These are phyloP conservation scores for Phytopythium montanum DNA, from an alignment of 352 stramenopile genomes.

Conservation along the genomic window DNA sequence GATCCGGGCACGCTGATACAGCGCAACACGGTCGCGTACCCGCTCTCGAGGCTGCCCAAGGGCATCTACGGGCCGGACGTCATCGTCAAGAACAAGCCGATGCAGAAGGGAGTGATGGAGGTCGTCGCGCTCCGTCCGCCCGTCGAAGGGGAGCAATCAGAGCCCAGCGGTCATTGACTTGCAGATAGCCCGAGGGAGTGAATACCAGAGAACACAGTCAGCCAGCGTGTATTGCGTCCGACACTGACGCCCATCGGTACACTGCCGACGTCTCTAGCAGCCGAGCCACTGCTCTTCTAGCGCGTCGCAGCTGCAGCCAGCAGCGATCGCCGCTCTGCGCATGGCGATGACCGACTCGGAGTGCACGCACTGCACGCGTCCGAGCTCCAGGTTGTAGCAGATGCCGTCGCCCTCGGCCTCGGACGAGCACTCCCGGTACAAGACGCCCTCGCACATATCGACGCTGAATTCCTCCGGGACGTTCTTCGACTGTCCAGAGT, in stretches of 20 bases:
- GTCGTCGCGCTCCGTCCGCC: constrained; percentile 24
- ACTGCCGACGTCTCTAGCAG: constrained; percentile 7
- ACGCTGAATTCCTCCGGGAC: background rate
- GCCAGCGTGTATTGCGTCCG: background rate
- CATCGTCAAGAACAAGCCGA: constrained; percentile 80
- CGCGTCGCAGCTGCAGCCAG: constrained; percentile 14
- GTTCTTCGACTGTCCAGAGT: background rate
- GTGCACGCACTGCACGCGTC: constrained; percentile 14
- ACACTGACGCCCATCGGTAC: background rate
- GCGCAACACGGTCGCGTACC: constrained; percentile 59
- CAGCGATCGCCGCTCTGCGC: constrained; percentile 18
- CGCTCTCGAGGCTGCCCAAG: constrained; percentile 58
- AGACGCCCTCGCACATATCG: constrained; percentile 17
- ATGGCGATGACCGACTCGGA: constrained; percentile 19
- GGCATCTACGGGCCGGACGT: constrained; percentile 63
- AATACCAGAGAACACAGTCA: background rate
- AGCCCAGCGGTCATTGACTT: background rate
- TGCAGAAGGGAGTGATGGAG: constrained; percentile 66
- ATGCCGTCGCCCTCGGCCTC: constrained; percentile 16
- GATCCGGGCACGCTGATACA: constrained; percentile 69
- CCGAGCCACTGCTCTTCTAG: constrained; percentile 24
- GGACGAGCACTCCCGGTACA: constrained; percentile 19
- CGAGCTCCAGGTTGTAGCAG: constrained; percentile 26
- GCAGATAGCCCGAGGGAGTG: background rate
- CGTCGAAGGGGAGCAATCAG: background rate